Percentiles rank a stretch among this genome's conserved stretches.
These are phyloP conservation scores for Boletus patriciae DNA, from an alignment of 768 basidiomycete genomes.

Conservation along the genomic window DNA sequence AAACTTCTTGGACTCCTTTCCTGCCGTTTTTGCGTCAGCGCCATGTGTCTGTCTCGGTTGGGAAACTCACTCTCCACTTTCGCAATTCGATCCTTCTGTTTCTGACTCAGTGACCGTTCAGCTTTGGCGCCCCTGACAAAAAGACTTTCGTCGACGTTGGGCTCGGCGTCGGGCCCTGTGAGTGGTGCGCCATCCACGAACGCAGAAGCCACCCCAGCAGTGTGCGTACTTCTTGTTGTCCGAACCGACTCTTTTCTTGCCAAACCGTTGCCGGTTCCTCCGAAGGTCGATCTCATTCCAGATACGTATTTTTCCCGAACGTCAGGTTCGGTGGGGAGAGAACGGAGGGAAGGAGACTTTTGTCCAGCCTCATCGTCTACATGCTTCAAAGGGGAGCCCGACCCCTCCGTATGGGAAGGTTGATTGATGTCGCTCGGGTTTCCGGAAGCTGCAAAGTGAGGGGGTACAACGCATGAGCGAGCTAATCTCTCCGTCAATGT, in stretches of 20 bases:
- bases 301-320: conserved; percentile 1
- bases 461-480: not conserved
- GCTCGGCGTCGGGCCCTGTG: conserved; percentile 46
- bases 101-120: conserved; percentile 47
- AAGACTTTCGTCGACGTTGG: conserved; percentile 42
- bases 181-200: conserved; percentile 58
- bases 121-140: conserved; percentile 46
- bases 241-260: conserved; percentile 26
- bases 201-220: conserved; percentile 23
- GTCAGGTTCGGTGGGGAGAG: conserved; percentile 22
- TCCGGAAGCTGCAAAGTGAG: not conserved
- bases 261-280: not conserved
- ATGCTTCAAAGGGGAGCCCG: not conserved
- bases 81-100: conserved; percentile 50
- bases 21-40: conserved; percentile 32
- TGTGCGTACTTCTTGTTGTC: conserved; percentile 21
- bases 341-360: conserved; percentile 19
- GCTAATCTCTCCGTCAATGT: not conserved
- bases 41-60: not conserved
- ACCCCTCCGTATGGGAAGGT: not conserved
- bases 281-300: not conserved
- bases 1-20: conserved; percentile 57
- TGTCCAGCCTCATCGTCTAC: not conserved
- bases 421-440: not conserved
- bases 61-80: conserved; percentile 51